phyloP scores from a whole-genome alignment of 2,329 filamentous ascomycete genomes.

The Ascochyta fabae region DNA sequence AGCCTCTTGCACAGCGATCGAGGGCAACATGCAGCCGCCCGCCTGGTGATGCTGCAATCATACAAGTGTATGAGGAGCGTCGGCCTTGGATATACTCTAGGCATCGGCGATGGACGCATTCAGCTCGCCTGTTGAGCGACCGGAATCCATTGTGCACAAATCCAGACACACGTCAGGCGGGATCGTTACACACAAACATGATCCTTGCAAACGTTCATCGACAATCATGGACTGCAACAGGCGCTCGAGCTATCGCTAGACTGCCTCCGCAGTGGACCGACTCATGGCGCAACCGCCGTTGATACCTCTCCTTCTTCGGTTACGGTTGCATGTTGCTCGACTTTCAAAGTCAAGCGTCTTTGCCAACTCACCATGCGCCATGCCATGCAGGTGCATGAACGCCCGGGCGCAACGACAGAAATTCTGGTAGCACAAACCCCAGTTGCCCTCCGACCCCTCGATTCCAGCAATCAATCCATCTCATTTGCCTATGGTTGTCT shows the following conservation, averaged over 20 bases:
- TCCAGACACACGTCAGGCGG: conserved; percentile 7
- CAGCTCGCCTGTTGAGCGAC: conserved; percentile 16
- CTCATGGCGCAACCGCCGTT: conserved; percentile 48
- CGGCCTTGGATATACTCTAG: conserved; percentile 6
- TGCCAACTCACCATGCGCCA: conserved; percentile 49
- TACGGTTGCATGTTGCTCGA: conserved; percentile 45
- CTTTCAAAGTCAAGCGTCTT: conserved; percentile 46
- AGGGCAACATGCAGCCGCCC: conserved; percentile 24
- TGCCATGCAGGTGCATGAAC: conserved; percentile 46
- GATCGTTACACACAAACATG: conserved; percentile 16
- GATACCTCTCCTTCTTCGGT: conserved; percentile 43
- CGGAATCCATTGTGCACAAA: conserved; percentile 15
- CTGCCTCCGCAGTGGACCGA: conserved; percentile 40
- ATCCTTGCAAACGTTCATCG: conserved; percentile 19
- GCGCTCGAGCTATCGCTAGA: conserved; percentile 31
- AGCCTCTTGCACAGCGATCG: conserved; percentile 28
- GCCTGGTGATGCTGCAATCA: conserved; percentile 14
- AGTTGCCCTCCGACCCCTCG: conserved; percentile 43
- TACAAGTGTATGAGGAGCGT: conserved; percentile 7
- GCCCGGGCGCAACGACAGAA: conserved; percentile 35
- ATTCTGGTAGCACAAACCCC: conserved; percentile 47
- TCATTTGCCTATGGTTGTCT: conserved; percentile 29
- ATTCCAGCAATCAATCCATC: conserved; percentile 45
- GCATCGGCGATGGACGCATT: conserved; percentile 9
- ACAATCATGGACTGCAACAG: conserved; percentile 23